These are phyloP conservation scores for Saxophila tyrrhenica DNA, from an alignment of 495 filamentous ascomycete species.

Conservation along the genomic window DNA sequence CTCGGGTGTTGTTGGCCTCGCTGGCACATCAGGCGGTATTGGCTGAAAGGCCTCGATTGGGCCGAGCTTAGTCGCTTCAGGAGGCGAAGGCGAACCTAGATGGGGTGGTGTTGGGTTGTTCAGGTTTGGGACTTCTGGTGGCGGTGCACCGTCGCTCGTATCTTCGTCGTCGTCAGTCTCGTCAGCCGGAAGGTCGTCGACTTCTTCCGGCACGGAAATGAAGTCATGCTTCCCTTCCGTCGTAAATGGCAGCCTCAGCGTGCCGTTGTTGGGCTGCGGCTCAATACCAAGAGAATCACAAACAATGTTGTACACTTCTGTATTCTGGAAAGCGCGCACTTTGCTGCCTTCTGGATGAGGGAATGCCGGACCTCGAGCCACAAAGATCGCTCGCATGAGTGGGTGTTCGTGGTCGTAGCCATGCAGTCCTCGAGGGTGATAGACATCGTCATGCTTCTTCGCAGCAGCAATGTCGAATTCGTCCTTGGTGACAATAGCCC, in stretches of 20 bases:
- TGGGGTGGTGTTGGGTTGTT: neutral
- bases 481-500: conserved; percentile 69
- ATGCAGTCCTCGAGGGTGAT: conserved; percentile 69
- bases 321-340: conserved; percentile 62
- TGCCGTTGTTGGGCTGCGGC: conserved; percentile 74
- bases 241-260: conserved; percentile 63
- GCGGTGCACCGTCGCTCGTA: neutral
- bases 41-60: conserved; percentile 5
- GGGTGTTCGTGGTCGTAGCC: conserved; percentile 86
- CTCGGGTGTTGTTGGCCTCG: neutral
- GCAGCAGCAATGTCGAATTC: conserved; percentile 62
- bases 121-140: neutral
- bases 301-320: conserved; percentile 87
- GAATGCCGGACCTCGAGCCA: conserved; percentile 80
- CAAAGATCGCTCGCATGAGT: conserved; percentile 85
- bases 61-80: neutral
- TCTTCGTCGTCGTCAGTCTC: neutral
- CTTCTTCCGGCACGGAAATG: neutral
- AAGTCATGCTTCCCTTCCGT: conserved; percentile 51
- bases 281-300: conserved; percentile 68
- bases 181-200: neutral
- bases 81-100: neutral
- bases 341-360: conserved; percentile 40
- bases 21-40: neutral
- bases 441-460: conserved; percentile 48